A percentile compares a stretch with the other conserved stretches of the same genome.
Evolutionary conservation across 768 basidiomycete species (phyloP).

Genomic region (Leucocoprinus leucothites): DNA sequence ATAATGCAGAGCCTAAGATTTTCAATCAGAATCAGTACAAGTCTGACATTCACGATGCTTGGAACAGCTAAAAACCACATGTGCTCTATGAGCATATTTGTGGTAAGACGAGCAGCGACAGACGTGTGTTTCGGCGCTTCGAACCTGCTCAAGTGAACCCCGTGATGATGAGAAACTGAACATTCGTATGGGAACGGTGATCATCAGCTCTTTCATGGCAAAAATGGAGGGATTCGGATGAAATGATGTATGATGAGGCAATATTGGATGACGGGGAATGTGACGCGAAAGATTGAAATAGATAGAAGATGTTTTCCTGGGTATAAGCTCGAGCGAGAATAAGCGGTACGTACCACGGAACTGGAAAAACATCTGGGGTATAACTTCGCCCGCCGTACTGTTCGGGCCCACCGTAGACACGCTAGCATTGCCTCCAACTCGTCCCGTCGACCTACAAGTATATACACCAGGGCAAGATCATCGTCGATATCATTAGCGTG

Average conservation of each 20-base stretch:
- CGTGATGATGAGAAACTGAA: not conserved
- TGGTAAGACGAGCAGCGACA: no score
- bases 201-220: not conserved
- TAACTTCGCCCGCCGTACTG: constrained; percentile 34
- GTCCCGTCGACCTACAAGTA: not conserved
- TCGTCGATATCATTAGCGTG: no score
- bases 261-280: not conserved
- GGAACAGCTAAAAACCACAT: not conserved
- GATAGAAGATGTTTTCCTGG: not conserved
- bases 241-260: not conserved
- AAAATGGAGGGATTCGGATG: not conserved
- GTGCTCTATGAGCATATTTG: not conserved
- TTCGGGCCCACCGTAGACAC: constrained; percentile 44
- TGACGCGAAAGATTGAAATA: not conserved
- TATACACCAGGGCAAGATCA: no score
- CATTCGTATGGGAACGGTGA: not conserved
- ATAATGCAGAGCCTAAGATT: constrained; percentile 1
- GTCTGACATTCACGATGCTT: not conserved
- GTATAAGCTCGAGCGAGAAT: not conserved
- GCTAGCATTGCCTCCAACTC: constrained; percentile 24
- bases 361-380: constrained; percentile 56
- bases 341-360: constrained; percentile 42
- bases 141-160: no score
- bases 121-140: no score
- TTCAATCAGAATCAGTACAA: not conserved